Evolutionary conservation across 306 rosid genomes (phyloP).

Genomic region (Rosa multiflora): DNA sequence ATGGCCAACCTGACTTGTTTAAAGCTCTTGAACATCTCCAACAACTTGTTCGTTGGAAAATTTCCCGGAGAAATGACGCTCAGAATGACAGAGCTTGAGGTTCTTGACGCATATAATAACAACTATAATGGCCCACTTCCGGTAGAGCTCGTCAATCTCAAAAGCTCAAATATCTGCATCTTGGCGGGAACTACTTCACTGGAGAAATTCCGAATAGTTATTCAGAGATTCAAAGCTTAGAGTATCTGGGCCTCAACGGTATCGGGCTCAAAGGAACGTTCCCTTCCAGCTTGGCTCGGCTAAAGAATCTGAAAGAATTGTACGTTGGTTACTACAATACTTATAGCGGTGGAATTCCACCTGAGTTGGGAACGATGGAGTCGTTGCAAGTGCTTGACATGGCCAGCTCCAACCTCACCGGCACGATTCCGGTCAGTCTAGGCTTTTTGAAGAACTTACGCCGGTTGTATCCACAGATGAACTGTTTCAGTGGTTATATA

Average conservation of each 20-base stretch:
- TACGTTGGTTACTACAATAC: slow-evolving; percentile 51
- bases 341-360: slow-evolving; percentile 63
- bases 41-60: slow-evolving; percentile 39
- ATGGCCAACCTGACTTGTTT: slow-evolving; percentile 58
- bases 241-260: slow-evolving; percentile 36
- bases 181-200: slow-evolving; percentile 60
- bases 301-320: slow-evolving; percentile 47
- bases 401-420: slow-evolving; percentile 46
- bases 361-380: slow-evolving; percentile 54
- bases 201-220: slow-evolving; percentile 61
- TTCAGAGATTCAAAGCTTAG: slow-evolving; percentile 57
- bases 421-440: slow-evolving; percentile 58
- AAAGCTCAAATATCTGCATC: slow-evolving; percentile 38
- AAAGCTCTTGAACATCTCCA: slow-evolving; percentile 53
- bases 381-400: slow-evolving; percentile 52
- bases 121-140: slow-evolving; percentile 32
- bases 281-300: slow-evolving; percentile 43
- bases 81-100: slow-evolving; percentile 30
- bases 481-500: slow-evolving; percentile 56
- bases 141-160: slow-evolving; percentile 19
- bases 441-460: slow-evolving; percentile 40
- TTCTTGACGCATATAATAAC: slow-evolving; percentile 61
- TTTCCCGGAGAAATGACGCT: slow-evolving; percentile 45
- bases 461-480: slow-evolving; percentile 49
- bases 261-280: slow-evolving; percentile 46